These are phyloP conservation scores for Helianthus tuberosus DNA, from an alignment of 129 eudicot genomes.

Conservation along the genomic window DNA sequence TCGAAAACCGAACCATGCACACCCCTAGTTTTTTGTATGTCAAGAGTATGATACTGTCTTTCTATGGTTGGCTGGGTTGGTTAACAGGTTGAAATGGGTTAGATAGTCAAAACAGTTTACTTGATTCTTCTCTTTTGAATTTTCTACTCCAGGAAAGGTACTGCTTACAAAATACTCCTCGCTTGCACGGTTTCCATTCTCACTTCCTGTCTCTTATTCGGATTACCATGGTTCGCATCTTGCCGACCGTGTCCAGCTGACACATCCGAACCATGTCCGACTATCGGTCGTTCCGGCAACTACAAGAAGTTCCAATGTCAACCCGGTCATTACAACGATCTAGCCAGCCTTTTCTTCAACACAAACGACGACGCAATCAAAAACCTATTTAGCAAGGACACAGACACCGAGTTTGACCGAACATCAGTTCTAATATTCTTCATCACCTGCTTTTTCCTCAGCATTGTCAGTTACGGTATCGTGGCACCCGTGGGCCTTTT, in stretches of 20 bases:
- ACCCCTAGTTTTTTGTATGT: background rate
- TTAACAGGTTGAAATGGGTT: slow-evolving; percentile 2
- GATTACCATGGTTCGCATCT: slow-evolving; percentile 82
- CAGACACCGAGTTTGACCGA: slow-evolving; percentile 70
- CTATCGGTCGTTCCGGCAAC: slow-evolving; percentile 90
- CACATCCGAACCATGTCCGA: slow-evolving; percentile 81
- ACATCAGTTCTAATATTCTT: slow-evolving; percentile 71
- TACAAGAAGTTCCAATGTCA: slow-evolving; percentile 88
- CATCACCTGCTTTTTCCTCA: slow-evolving; percentile 70
- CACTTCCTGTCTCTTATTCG: slow-evolving; percentile 82
- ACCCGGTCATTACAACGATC: slow-evolving; percentile 83
- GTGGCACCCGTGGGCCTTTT: slow-evolving; percentile 89
- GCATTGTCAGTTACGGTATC: slow-evolving; percentile 81
- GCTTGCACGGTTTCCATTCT: slow-evolving; percentile 74
- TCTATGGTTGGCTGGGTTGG: background rate
- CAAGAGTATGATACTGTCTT: background rate
- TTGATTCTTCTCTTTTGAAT: slow-evolving; percentile 20
- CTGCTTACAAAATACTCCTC: slow-evolving; percentile 53
- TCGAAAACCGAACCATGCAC: too few species aligned
- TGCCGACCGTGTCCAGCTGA: slow-evolving; percentile 79
- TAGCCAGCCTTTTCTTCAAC: slow-evolving; percentile 89
- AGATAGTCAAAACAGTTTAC: background rate
- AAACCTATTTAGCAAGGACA: slow-evolving; percentile 77
- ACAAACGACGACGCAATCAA: slow-evolving; percentile 92
- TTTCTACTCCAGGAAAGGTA: slow-evolving; percentile 67